Evolutionary conservation across 1,284 basidiomycete genomes (phyloP).

Genomic region (Cystobasidiaceae sp.): DNA sequence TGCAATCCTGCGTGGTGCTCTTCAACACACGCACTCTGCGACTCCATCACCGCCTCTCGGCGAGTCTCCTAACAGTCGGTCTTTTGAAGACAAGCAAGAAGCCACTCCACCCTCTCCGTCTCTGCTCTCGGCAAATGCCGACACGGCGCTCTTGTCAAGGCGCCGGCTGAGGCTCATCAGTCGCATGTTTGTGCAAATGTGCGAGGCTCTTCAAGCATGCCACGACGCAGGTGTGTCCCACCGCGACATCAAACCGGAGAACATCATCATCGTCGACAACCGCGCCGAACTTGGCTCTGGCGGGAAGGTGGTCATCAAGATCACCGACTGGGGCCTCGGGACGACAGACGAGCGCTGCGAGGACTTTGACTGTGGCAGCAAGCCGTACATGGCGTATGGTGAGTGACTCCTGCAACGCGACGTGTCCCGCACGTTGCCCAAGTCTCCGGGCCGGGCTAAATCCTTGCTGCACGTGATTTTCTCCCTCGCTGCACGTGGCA

Average conservation of each 20-base stretch:
- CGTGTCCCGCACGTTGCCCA: too few relatives aligned
- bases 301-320: constrained; percentile 74
- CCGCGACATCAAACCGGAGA: constrained; percentile 89
- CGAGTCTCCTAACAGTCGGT: constrained; percentile 10
- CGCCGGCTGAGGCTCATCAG: constrained; percentile 85
- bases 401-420: too few relatives aligned
- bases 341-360: constrained; percentile 80
- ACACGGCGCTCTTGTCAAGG: constrained; percentile 76
- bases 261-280: constrained; percentile 49
- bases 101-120: constrained; percentile 89
- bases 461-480: background rate
- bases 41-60: constrained; percentile 24
- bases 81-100: constrained; percentile 21
- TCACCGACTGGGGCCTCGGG: constrained; percentile 94
- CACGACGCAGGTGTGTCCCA: constrained; percentile 88
- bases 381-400: constrained; percentile 98
- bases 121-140: constrained; percentile 68
- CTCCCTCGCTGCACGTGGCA: too few relatives aligned
- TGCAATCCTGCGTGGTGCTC: background rate
- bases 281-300: constrained; percentile 74
- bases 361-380: constrained; percentile 97
- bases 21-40: constrained; percentile 29
- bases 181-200: constrained; percentile 98
- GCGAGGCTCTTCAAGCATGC: constrained; percentile 92
- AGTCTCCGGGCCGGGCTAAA: background rate